A percentile compares a stretch with the other conserved stretches of the same genome.
Evolutionary conservation across 2,329 filamentous ascomycete genomes (phyloP).

Genomic region (Arthrobotrys musiformis): DNA sequence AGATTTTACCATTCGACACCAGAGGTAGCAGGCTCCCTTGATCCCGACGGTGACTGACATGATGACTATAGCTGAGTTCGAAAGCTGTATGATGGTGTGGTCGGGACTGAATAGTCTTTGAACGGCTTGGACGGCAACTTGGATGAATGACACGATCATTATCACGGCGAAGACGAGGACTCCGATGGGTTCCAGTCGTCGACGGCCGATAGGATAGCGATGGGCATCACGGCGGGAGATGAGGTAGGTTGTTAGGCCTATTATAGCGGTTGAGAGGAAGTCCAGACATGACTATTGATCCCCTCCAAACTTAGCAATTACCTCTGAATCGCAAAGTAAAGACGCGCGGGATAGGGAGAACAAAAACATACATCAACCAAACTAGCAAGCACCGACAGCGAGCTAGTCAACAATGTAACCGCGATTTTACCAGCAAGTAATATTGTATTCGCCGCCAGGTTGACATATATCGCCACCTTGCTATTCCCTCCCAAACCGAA

Average conservation of each 20-base stretch:
- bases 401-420: conserved; percentile 80
- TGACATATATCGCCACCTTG: conserved; percentile 87
- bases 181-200: conserved; percentile 80
- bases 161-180: conserved; percentile 84
- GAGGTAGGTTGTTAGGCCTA: conserved; percentile 71
- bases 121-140: conserved; percentile 78
- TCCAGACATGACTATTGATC: conserved; percentile 71
- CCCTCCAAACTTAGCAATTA: neutral
- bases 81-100: conserved; percentile 76
- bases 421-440: conserved; percentile 80
- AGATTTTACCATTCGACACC: conserved; percentile 86
- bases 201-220: conserved; percentile 80
- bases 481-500: conserved; percentile 4
- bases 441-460: conserved; percentile 79
- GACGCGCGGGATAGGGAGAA: neutral
- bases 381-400: conserved; percentile 81
- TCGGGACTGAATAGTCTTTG: conserved; percentile 72
- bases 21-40: conserved; percentile 84
- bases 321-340: too few species aligned
- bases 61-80: conserved; percentile 74
- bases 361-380: conserved; percentile 71
- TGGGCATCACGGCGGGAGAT: conserved; percentile 77
- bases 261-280: conserved; percentile 82
- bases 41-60: conserved; percentile 84
- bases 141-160: conserved; percentile 85